These are phyloP conservation scores for Syzygium grande DNA, from an alignment of 345 rosid species.

Conservation along the genomic window DNA sequence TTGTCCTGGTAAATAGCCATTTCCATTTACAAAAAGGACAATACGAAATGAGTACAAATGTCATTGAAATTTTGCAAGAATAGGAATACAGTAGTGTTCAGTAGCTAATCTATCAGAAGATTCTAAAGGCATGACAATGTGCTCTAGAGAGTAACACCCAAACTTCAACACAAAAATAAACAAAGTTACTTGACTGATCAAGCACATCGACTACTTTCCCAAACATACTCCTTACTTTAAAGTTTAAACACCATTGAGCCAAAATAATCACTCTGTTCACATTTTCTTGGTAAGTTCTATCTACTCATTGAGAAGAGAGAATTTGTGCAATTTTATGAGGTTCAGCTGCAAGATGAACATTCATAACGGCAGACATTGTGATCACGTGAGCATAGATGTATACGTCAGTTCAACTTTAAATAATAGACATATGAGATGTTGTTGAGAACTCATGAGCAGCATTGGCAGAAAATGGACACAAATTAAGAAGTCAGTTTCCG, in stretches of 20 bases:
- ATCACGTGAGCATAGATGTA: not conserved
- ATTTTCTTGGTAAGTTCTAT: not conserved
- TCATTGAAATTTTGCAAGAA: not conserved
- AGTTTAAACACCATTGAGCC: not conserved
- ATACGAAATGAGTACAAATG: not conserved
- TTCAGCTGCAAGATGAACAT: not conserved
- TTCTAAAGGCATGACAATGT: not conserved
- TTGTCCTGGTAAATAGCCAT: constrained; percentile 35
- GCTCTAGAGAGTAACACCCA: not conserved
- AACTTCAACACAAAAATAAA: not conserved
- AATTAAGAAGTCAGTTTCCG: not conserved
- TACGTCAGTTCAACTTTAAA: not conserved
- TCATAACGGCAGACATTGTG: not conserved
- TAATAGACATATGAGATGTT: not conserved
- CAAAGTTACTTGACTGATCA: not conserved
- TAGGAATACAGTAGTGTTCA: not conserved
- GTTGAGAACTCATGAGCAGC: not conserved
- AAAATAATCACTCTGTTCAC: not conserved
- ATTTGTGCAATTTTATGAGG: not conserved
- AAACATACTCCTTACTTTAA: not conserved
- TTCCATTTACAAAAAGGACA: not conserved
- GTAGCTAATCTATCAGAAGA: not conserved
- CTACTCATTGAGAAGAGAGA: not conserved
- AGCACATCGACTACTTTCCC: not conserved
- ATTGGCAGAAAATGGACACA: not conserved